Conservation (phyloP, 768 basidiomycete genomes). For the Mycena leptocephala region DNA sequence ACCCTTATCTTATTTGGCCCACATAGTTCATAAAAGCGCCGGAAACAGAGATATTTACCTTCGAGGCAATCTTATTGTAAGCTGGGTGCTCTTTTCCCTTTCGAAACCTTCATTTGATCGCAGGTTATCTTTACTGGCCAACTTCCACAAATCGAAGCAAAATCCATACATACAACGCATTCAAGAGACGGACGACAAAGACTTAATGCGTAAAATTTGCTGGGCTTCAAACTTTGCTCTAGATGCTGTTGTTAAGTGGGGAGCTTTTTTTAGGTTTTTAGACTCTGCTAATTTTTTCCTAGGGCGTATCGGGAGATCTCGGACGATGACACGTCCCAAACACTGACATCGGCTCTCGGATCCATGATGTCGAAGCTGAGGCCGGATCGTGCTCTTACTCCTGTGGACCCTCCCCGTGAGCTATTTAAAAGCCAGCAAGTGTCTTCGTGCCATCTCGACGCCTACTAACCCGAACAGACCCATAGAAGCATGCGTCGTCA, state of each 20-base stretch:
- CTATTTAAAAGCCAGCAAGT: conserved; percentile 73
- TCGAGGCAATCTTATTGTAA: conserved; percentile 70
- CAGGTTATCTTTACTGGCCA: conserved; percentile 71
- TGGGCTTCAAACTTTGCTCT: conserved; percentile 71
- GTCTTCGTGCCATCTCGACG: conserved; percentile 3
- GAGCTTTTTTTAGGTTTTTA: not conserved
- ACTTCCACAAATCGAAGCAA: conserved; percentile 81
- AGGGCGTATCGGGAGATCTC: conserved; percentile 73
- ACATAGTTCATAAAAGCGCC: conserved; percentile 67
- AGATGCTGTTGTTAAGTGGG: conserved; percentile 67
- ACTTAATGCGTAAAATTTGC: conserved; percentile 71
- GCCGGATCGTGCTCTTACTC: conserved; percentile 69
- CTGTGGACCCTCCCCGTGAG: conserved; percentile 65
- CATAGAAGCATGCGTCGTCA: conserved; percentile 70
- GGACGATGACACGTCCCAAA: conserved; percentile 67
- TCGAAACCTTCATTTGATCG: not conserved
- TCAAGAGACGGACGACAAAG: conserved; percentile 61
- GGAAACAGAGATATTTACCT: conserved; percentile 70
- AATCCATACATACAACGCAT: conserved; percentile 77
- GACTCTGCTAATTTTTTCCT: not conserved
- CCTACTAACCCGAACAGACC: conserved; percentile 61
- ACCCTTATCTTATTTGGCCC: not conserved
- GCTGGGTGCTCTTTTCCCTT: not conserved
- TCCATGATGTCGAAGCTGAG: conserved; percentile 68
- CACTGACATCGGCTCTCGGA: conserved; percentile 66